phyloP scores from a whole-genome alignment of 73 alveolate species.

The Stentor roeselii region DNA sequence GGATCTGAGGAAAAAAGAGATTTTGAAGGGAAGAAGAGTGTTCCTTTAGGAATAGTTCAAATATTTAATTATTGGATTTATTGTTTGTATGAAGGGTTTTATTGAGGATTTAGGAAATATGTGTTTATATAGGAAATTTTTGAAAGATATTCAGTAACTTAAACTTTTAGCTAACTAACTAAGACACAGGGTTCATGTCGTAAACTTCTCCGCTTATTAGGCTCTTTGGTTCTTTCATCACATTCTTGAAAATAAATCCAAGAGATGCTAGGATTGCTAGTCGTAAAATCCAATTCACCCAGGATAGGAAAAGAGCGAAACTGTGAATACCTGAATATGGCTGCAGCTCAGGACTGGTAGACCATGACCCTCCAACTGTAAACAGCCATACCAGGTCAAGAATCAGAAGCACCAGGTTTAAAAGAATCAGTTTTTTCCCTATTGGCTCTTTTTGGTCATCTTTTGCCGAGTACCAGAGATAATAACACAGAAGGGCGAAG shows the following conservation, averaged over 20 bases:
- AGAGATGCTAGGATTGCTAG: slow-evolving; percentile 12
- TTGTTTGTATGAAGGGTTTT: too few species aligned
- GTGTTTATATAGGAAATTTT: too few species aligned
- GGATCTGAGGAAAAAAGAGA: too few species aligned
- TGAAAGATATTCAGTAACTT: too few species aligned
- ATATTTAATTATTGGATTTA: too few species aligned
- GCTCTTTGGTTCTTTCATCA: slow-evolving; percentile 4
- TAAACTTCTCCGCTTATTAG: slow-evolving; percentile 13
- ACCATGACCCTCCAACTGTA: slow-evolving; percentile 17
- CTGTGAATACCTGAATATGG: neutral
- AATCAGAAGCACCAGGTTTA: neutral
- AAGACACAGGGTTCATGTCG: neutral
- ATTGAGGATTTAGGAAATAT: too few species aligned
- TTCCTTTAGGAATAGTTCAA: too few species aligned
- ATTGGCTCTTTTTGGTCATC: slow-evolving; percentile 13
- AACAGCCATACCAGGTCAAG: slow-evolving; percentile 10
- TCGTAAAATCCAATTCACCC: slow-evolving; percentile 19
- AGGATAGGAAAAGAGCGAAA: neutral
- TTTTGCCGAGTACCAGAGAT: slow-evolving; percentile 21
- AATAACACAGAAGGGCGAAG: slow-evolving; percentile 28
- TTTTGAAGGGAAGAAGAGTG: too few species aligned
- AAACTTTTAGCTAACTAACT: neutral
- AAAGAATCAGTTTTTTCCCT: slow-evolving; percentile 17
- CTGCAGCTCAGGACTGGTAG: neutral
- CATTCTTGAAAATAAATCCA: neutral